Conservation (phyloP, 192 early-diverging fungal genomes). For the Coemansia sp. region DNA sequence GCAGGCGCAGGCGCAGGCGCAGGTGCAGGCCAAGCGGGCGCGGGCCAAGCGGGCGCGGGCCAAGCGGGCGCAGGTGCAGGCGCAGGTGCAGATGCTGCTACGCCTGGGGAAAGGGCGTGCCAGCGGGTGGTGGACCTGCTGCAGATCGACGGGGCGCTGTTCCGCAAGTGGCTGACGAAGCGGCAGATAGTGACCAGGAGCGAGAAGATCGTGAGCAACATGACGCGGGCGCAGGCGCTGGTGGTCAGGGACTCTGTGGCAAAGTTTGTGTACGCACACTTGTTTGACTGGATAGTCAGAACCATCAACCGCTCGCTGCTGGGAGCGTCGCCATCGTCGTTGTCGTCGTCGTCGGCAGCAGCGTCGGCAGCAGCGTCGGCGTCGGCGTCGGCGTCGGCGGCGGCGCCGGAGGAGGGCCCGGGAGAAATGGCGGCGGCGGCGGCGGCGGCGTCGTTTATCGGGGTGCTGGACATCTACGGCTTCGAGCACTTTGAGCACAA, state of each 20-base stretch:
- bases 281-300: conserved; percentile 96
- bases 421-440: no score
- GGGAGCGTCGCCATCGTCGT: no score
- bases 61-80: no score
- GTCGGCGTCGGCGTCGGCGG: no score
- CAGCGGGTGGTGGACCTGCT: conserved; percentile 69
- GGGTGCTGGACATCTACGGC: conserved; percentile 98
- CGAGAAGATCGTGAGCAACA: conserved; percentile 86
- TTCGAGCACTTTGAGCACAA: conserved; percentile 99
- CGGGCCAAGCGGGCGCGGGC: no score
- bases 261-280: conserved; percentile 92
- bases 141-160: conserved; percentile 72
- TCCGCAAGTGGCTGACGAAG: conserved; percentile 93
- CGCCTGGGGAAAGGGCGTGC: no score
- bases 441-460: conserved; percentile 73
- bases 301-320: conserved; percentile 81
- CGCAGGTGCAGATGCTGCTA: no score
- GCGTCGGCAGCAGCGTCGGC: no score
- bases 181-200: conserved; percentile 87
- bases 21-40: no score
- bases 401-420: no score
- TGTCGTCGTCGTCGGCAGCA: no score
- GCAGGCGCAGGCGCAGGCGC: conserved; percentile 12
- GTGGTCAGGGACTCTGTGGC: conserved; percentile 91
- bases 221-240: conserved; percentile 70